Evolutionary conservation across 2,329 filamentous ascomycete genomes (phyloP).

Genomic region (Diaporthe citrichinensis): DNA sequence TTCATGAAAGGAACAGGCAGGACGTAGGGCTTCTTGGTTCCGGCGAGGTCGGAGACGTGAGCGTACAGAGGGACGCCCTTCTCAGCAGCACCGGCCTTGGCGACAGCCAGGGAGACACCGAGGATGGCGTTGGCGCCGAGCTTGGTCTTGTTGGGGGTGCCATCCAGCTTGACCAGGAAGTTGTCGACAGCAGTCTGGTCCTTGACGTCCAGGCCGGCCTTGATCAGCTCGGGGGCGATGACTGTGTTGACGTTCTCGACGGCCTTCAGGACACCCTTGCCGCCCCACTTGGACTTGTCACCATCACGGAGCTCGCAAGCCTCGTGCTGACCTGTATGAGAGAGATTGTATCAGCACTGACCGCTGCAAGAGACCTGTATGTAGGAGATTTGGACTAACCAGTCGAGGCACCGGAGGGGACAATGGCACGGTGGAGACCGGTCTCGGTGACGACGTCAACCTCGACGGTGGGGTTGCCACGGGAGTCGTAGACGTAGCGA

Average conservation of each 20-base stretch:
- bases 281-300: constrained; percentile 87
- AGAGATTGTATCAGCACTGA: constrained; percentile 43
- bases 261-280: constrained; percentile 90
- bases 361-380: constrained; percentile 22
- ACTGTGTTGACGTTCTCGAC: constrained; percentile 87
- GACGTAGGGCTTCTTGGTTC: constrained; percentile 92
- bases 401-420: constrained; percentile 96
- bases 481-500: constrained; percentile 98
- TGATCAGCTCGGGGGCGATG: constrained; percentile 86
- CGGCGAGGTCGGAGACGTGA: constrained; percentile 88
- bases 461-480: constrained; percentile 98
- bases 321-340: constrained; percentile 82
- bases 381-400: constrained; percentile 68
- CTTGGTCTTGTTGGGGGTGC: constrained; percentile 88
- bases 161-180: constrained; percentile 89
- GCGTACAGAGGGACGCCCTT: constrained; percentile 90
- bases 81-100: constrained; percentile 91
- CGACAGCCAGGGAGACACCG: constrained; percentile 86
- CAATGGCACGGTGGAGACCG: constrained; percentile 96
- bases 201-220: constrained; percentile 87
- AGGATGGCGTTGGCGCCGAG: constrained; percentile 91
- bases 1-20: constrained; percentile 95
- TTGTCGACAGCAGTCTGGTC: constrained; percentile 87
- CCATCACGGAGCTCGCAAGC: constrained; percentile 92
- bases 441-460: constrained; percentile 97